Base-by-base conservation (phyloP, 352 stramenopile species). In the Phytophthora citricola region DNA sequence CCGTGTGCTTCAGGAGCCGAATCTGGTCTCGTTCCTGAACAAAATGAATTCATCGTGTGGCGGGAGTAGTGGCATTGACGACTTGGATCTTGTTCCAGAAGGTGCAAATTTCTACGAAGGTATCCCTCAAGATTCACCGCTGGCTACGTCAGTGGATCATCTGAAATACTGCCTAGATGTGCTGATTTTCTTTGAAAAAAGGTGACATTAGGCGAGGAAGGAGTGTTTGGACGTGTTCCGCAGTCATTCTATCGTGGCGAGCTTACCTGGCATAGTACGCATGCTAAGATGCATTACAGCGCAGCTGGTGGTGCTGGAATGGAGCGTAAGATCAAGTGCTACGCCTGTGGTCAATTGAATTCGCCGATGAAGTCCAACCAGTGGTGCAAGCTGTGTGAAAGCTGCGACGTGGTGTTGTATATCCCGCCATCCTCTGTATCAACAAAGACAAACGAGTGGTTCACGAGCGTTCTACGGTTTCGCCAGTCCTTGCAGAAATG, bases 121-220 rank as follows among this genome's bases (percentile, higher is more conserved):
- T 14, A 50, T 90, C 0, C 74, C 84, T 8, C 44, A 76, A 4
- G 76, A 73, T 7, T 83, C 86, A 1, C 71, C 69, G 4, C 66
- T 94, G 36, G 68, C 78, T 14, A 83, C 81, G 1, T 79, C 81
- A 14, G 77, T 96, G 12, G 85, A 92, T 40, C 80, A 92, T 47
- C 59, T 96, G 17, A 93, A 94, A 59, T 93, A 91, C 41, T 92
- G 80, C 40, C 69, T 94, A 12, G 88, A 96, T 52, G 87, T 94
- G 31, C 74, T 96, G 20, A 79, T 94, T 29, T 93, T 93, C 48
- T 94, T 96, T 51, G 88, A 96, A 55, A 96, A 54, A 84, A 94
- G 43, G 84, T 94, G 9, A 93, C 85, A 4, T 44, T 92, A 22
- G 83, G 82, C 11, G 79, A 91, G 57, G 77, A 81, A 48, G 76